These are phyloP conservation scores for Aegilops longissima DNA, from an alignment of 176 grass and related monocot genomes.

Conservation along the genomic window DNA sequence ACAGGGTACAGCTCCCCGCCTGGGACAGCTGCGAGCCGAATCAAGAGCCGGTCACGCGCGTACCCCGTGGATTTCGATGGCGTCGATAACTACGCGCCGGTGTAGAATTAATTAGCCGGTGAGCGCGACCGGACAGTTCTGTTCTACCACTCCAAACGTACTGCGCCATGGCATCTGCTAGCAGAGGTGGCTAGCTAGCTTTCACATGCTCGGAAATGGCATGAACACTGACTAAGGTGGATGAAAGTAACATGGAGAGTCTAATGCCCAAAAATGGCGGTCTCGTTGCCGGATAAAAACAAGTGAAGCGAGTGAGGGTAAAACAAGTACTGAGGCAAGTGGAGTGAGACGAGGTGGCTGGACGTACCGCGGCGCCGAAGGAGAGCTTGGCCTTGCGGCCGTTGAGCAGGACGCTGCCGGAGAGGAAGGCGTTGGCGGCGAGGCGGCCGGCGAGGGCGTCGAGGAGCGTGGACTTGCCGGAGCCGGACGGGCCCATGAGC, in stretches of 20 bases:
- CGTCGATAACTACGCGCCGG: neutral
- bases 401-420: slow-evolving; percentile 84
- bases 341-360: neutral
- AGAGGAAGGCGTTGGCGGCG: slow-evolving; percentile 90
- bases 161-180: neutral
- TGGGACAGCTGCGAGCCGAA: neutral
- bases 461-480: slow-evolving; percentile 96
- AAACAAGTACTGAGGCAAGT: neutral
- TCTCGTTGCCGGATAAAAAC: neutral
- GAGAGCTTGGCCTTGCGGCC: slow-evolving; percentile 94
- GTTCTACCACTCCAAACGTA: neutral
- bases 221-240: neutral
- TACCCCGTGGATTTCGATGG: slow-evolving; percentile 8
- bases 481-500: slow-evolving; percentile 93
- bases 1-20: neutral
- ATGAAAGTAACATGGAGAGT: neutral
- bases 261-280: slow-evolving; percentile 8
- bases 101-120: neutral
- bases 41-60: neutral
- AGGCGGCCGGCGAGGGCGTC: slow-evolving; percentile 91
- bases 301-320: neutral
- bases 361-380: slow-evolving; percentile 86
- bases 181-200: neutral
- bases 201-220: slow-evolving; percentile 7
- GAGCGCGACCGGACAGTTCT: neutral